phyloP scores from a whole-genome alignment of 139 green algal genomes.

The Prasinococcaceae sp. region DNA sequence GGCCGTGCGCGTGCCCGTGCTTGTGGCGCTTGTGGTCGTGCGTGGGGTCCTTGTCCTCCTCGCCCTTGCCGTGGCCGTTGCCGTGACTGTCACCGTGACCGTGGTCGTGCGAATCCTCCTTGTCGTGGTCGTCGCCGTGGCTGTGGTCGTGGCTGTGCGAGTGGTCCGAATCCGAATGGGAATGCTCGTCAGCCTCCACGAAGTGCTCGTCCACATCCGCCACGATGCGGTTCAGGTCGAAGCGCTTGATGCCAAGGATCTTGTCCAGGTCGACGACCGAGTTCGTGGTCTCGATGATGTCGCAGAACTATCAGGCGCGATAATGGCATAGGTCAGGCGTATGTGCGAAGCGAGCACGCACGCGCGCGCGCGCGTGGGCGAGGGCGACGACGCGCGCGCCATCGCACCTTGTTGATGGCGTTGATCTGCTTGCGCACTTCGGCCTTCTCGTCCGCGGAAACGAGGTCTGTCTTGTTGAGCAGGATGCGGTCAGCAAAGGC shows the following conservation, averaged over 20 bases:
- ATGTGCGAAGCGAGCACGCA: too few relatives aligned
- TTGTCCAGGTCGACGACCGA: constrained; percentile 31
- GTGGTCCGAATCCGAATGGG: constrained; percentile 2
- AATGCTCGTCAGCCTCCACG: constrained; percentile 15
- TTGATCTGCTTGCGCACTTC: constrained; percentile 19
- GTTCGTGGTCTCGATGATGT: constrained; percentile 36
- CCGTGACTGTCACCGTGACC: not conserved
- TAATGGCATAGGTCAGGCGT: too few relatives aligned
- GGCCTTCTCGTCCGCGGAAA: constrained; percentile 25
- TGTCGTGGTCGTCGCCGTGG: not conserved
- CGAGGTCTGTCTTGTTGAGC: constrained; percentile 54
- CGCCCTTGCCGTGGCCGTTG: constrained; percentile 3
- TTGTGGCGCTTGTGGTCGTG: constrained; percentile 5
- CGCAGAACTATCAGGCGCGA: too few relatives aligned
- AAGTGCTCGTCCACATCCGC: constrained; percentile 40
- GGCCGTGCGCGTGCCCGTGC: constrained; percentile 14
- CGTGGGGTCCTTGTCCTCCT: not conserved
- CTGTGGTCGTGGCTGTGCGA: constrained; percentile 1
- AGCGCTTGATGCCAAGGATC: constrained; percentile 34
- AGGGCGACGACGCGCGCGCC: too few relatives aligned
- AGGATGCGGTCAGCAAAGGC: constrained; percentile 77
- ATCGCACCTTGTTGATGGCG: constrained; percentile 18
- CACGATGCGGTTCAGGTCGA: constrained; percentile 33
- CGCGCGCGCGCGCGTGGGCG: too few relatives aligned
- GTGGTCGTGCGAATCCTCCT: constrained; percentile 2